These are phyloP conservation scores for Sugiyamaella xylanicola DNA, from an alignment of 1,139 yeast genomes.

Conservation along the genomic window DNA sequence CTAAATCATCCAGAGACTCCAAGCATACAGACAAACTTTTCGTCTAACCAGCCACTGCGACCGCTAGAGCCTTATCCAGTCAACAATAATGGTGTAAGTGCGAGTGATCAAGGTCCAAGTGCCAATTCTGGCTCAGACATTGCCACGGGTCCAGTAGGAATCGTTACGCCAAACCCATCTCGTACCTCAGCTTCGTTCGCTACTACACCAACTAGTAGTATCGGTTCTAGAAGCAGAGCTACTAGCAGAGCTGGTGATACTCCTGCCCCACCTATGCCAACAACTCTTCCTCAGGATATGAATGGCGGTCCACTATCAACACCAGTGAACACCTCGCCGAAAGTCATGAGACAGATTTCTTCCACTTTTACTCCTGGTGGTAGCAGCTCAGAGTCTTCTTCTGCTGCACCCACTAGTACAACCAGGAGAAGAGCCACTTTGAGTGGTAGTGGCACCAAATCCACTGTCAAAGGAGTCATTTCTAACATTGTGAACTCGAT, in stretches of 20 bases:
- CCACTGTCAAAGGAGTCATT: slow-evolving; percentile 52
- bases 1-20: slow-evolving; percentile 17
- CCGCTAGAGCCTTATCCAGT: slow-evolving; percentile 16
- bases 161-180: slow-evolving; percentile 20
- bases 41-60: not conserved
- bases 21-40: slow-evolving; percentile 13
- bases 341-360: slow-evolving; percentile 11
- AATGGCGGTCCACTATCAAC: slow-evolving; percentile 16
- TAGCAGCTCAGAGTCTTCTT: slow-evolving; percentile 2
- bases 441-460: slow-evolving; percentile 39
- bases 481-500: slow-evolving; percentile 53
- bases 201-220: slow-evolving; percentile 22
- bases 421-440: slow-evolving; percentile 35
- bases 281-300: slow-evolving; percentile 17
- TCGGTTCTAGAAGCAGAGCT: slow-evolving; percentile 30
- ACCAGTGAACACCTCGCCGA: slow-evolving; percentile 18
- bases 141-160: slow-evolving; percentile 7
- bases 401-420: slow-evolving; percentile 1
- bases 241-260: slow-evolving; percentile 34
- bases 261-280: slow-evolving; percentile 24
- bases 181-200: slow-evolving; percentile 25
- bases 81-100: slow-evolving; percentile 2
- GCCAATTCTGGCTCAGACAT: not conserved
- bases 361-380: slow-evolving; percentile 19
- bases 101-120: not conserved